Base-by-base conservation (phyloP, 192 early-diverging fungal genomes). In the Lobulomyces angularis region DNA sequence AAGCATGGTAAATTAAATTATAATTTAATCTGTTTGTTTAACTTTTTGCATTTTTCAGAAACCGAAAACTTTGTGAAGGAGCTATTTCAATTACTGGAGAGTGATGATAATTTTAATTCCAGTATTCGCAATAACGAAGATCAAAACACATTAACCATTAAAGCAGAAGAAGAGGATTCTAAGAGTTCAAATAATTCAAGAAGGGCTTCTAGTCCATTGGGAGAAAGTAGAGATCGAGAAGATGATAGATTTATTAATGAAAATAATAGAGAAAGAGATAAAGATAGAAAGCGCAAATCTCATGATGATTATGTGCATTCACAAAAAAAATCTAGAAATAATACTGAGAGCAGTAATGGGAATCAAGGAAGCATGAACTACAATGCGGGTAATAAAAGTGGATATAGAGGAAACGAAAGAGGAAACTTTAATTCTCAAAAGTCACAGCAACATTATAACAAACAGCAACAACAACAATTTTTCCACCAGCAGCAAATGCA, bases 171-270 rank as follows among this genome's bases (percentile, higher is more conserved):
- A 21, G 17, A 21, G 19, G 18, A 25, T 26, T 32, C 29, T 41
- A 21, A 8, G 12, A 25, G 17, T 12, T 53, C 18, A 0, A 5
- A 16, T 16, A 5, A 53, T 11, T 26, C 26, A 25, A 16, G 26
- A 45, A 22, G 28, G 42, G 23, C 56, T 17, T 24, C 25, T 38
- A 43, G 37, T 33, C 12, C 31, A 32, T 12, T 12, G 25, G 65
- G 61, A 27, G 65, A 61, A 36, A 67, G 69, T 22, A 65, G 65
- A 35, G 64, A 34, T 12, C 68, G 71, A 25, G 80, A 84, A n/a
- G 75, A 80, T 14, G 69, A 76, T 38, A 72, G 68, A 22, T 78
- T 82, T 31, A 62, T 75, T 16, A 84, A 77, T 43, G 79, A 73
- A 37, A 84, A 82, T 46, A 77, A 81, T 55, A 64, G 67, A 38